These are phyloP conservation scores for Pseudocercospora vitis DNA, from an alignment of 2,329 filamentous ascomycete genomes.

Conservation along the genomic window DNA sequence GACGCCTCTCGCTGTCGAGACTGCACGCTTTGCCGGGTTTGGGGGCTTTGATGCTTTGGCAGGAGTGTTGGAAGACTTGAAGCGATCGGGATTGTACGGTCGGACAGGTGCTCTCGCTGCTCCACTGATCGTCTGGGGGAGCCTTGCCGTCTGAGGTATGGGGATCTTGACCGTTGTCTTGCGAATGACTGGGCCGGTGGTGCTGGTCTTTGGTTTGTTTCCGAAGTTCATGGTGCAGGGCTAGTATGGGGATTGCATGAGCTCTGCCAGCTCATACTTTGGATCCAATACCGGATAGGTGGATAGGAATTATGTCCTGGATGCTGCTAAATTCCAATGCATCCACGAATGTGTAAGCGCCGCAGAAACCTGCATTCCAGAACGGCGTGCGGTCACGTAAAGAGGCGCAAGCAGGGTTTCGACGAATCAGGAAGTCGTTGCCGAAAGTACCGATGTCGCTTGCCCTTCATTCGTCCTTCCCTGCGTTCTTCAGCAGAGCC, in stretches of 20 bases:
- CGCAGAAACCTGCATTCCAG: background rate
- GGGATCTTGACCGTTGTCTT: slow-evolving; percentile 31
- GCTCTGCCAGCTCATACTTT: slow-evolving; percentile 10
- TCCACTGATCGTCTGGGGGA: slow-evolving; percentile 16
- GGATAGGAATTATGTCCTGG: slow-evolving; percentile 3
- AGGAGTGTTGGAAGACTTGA: slow-evolving; percentile 27
- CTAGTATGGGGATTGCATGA: slow-evolving; percentile 16
- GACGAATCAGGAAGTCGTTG: background rate
- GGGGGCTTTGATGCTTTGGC: slow-evolving; percentile 17
- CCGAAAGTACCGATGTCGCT: background rate
- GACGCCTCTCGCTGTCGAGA: slow-evolving; percentile 29
- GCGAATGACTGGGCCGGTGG: slow-evolving; percentile 29
- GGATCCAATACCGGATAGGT: background rate
- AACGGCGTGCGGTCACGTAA: background rate
- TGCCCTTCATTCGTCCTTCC: background rate
- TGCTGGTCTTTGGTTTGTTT: slow-evolving; percentile 21
- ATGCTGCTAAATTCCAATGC: slow-evolving; percentile 5
- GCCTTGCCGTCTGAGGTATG: slow-evolving; percentile 18
- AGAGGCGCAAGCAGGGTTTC: too few relatives aligned
- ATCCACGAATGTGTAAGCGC: slow-evolving; percentile 5
- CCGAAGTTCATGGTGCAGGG: slow-evolving; percentile 31
- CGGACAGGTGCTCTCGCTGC: slow-evolving; percentile 15
- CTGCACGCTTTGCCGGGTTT: slow-evolving; percentile 25
- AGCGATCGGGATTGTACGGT: slow-evolving; percentile 28
- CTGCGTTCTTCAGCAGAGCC: background rate